Evolutionary conservation across 176 grass and related monocot species (phyloP), one percentile per base, ranked within the genome.

Genomic region (Typha latifolia): DNA sequence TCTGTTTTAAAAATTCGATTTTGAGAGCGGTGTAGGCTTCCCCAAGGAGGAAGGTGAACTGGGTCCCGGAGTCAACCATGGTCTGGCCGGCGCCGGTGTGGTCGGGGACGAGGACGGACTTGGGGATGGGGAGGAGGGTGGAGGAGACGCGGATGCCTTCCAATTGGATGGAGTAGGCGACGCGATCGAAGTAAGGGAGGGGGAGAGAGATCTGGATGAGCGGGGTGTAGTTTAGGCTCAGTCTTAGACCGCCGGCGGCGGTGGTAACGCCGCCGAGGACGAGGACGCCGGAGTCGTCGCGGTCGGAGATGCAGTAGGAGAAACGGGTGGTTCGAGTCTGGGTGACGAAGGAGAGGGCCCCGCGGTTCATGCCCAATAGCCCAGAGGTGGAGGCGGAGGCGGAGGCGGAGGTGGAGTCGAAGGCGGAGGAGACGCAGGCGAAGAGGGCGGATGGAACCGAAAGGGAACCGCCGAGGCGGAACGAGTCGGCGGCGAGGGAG

Each of bases 11-110:
- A 79, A 96, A 90, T 62, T 82, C 91, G 15, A 1, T n/a, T 76
- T 78, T 96, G 48, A 96, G 81, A 26, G 79, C 72, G 51, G 69
- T 47, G 72, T 96, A 96, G 68, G 91, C 87, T 29, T 86, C 62
- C 57, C 75, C 81, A 55, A 90, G 75, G 69, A 84, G 82, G 84
- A 95, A 95, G 18, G 91, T 87, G 81, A 95, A 90, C 79, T 95
- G 86, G 53, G 81, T 90, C 32, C 91, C 86, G 2, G 91, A 90
- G 69, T 95, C 91, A 10, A 95, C 68, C 81, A 90, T 90, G 49
- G 91, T 95, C 75, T 95, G 91, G 12, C 91, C 86, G 48, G 86
- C 81, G 52, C 86, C 86, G 49, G 91, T 95, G 79, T 95, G 91
- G 78, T 95, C 91, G 50, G 86, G 91, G 48, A 80, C 31, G 43